phyloP scores from a whole-genome alignment of 345 rosid species.

The Rhizophora apiculata region DNA sequence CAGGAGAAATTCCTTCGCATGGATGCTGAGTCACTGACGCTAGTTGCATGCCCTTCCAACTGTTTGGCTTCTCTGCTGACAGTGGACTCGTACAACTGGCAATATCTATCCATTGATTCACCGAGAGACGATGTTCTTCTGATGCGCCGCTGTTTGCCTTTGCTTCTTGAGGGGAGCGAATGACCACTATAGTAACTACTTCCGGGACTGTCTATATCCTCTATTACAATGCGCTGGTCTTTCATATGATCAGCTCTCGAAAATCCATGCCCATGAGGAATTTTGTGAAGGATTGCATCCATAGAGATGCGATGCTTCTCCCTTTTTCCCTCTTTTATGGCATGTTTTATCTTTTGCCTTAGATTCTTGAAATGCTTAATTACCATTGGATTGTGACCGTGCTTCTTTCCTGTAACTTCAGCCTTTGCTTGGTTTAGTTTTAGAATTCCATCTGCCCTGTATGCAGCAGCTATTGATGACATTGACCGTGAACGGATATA shows the following conservation, averaged over 20 bases:
- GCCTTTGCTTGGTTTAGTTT: conserved; percentile 26
- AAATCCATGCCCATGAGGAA: conserved; percentile 55
- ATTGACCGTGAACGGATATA: conserved; percentile 26
- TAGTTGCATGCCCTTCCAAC: conserved; percentile 5
- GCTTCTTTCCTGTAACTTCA: conserved; percentile 21
- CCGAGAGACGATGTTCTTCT: conserved; percentile 54
- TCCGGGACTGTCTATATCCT: conserved; percentile 16
- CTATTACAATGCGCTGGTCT: conserved; percentile 16
- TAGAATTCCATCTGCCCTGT: conserved; percentile 31
- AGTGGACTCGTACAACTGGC: conserved; percentile 54
- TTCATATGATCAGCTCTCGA: conserved; percentile 44
- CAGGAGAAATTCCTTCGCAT: neutral
- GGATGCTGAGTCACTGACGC: neutral
- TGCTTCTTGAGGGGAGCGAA: conserved; percentile 11
- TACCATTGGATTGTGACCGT: conserved; percentile 37
- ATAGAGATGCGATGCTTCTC: conserved; percentile 68
- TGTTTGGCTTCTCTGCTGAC: conserved; percentile 46
- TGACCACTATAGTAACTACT: conserved; percentile 12
- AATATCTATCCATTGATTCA: conserved; percentile 59
- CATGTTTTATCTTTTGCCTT: conserved; percentile 62
- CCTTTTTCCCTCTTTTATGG: conserved; percentile 47
- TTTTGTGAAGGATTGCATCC: conserved; percentile 80
- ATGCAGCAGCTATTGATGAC: conserved; percentile 30
- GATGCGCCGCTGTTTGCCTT: conserved; percentile 15
- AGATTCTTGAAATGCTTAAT: conserved; percentile 63